These are phyloP conservation scores for Solanum clarkiae DNA, from an alignment of 257 asterid genomes.

Conservation along the genomic window DNA sequence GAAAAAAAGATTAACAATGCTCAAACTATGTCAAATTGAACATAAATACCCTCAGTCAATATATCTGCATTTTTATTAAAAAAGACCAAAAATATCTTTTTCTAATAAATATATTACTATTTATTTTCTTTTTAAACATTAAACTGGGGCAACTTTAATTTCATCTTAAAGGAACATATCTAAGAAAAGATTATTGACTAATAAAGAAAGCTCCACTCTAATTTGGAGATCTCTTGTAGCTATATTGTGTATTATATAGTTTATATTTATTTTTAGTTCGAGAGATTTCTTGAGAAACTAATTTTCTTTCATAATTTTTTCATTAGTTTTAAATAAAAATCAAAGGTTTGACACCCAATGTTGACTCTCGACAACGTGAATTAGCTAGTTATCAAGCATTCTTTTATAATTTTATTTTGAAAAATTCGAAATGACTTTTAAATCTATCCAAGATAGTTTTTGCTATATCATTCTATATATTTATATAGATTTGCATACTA, in stretches of 20 bases:
- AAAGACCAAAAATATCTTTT: too few species aligned
- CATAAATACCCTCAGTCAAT: neutral
- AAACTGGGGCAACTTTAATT: neutral
- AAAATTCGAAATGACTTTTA: too few species aligned
- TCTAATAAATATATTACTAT: neutral
- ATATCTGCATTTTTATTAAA: too few species aligned
- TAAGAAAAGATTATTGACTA: neutral
- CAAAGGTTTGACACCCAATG: too few species aligned
- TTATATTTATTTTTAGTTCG: neutral
- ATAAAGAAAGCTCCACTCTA: neutral
- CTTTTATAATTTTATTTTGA: too few species aligned
- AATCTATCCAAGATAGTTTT: too few species aligned
- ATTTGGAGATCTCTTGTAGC: neutral
- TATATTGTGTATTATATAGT: neutral
- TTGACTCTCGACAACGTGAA: too few species aligned
- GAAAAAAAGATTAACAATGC: too few species aligned
- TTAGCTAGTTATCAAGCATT: too few species aligned
- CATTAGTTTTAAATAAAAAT: neutral
- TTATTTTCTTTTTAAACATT: neutral
- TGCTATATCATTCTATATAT: too few species aligned
- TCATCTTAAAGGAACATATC: neutral
- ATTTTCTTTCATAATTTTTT: neutral
- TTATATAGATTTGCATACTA: too few species aligned
- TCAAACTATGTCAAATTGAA: neutral
- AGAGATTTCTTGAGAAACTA: neutral